Conservation (phyloP, 2,329 filamentous ascomycete species). For the Furcasterigmium sp. region DNA sequence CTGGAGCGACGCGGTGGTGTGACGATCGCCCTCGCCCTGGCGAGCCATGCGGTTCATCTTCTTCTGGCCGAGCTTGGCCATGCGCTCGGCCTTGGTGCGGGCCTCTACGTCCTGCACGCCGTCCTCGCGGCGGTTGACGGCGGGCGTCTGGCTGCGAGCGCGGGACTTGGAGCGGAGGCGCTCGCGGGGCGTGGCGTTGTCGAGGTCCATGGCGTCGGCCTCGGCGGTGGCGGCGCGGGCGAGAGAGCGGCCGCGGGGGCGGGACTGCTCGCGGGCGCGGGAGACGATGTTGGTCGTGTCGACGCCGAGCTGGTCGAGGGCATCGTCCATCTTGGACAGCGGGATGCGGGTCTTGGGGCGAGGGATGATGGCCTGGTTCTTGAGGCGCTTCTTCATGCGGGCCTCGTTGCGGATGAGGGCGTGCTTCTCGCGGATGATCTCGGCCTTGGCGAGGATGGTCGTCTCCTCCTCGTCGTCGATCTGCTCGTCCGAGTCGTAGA, state of each 20-base stretch:
- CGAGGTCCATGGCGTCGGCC: slow-evolving; percentile 72
- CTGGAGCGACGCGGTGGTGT: slow-evolving; percentile 71
- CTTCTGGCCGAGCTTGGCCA: slow-evolving; percentile 88
- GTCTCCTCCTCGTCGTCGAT: slow-evolving; percentile 86
- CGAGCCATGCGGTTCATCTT: slow-evolving; percentile 98
- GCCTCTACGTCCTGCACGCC: slow-evolving; percentile 65
- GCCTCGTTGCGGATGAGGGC: slow-evolving; percentile 89
- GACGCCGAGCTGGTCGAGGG: slow-evolving; percentile 79
- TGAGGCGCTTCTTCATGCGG: slow-evolving; percentile 91
- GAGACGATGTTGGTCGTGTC: slow-evolving; percentile 72
- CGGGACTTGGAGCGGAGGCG: slow-evolving; percentile 71
- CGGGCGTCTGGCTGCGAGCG: slow-evolving; percentile 34
- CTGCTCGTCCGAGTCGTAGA: slow-evolving; percentile 80
- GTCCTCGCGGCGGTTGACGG: slow-evolving; percentile 65
- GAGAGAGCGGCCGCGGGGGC: slow-evolving; percentile 64
- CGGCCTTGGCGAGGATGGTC: slow-evolving; percentile 84
- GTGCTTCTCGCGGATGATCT: slow-evolving; percentile 92
- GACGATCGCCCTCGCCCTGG: slow-evolving; percentile 94
- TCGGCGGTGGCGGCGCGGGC: slow-evolving; percentile 57
- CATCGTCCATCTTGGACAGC: slow-evolving; percentile 79
- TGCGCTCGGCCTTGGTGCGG: slow-evolving; percentile 75
- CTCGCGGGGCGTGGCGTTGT: slow-evolving; percentile 43
- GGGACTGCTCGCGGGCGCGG: slow-evolving; percentile 65
- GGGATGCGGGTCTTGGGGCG: slow-evolving; percentile 76
- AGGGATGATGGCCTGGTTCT: slow-evolving; percentile 94